A percentile compares a stretch with the other conserved stretches of the same genome.
Conservation (phyloP, 805 yeast genomes). For the Candida ficus region DNA sequence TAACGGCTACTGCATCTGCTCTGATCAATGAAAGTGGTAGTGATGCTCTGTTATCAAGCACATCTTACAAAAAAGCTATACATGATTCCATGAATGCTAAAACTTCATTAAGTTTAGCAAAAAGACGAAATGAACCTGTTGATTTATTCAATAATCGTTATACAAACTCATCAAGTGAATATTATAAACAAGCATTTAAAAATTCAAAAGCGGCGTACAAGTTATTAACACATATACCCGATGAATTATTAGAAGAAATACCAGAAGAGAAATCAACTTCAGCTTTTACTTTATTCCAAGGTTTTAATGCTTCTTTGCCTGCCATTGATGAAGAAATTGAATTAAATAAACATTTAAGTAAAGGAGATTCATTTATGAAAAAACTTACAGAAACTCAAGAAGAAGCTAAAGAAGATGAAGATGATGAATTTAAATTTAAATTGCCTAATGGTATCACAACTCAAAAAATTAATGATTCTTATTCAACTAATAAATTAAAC, state of each 20-base stretch:
- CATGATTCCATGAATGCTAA: conserved; percentile 35
- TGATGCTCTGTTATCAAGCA: conserved; percentile 33
- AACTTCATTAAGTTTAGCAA: conserved; percentile 28
- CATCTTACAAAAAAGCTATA: conserved; percentile 42
- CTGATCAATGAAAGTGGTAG: conserved; percentile 29
- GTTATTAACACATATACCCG: conserved; percentile 51
- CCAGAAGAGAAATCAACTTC: conserved; percentile 33
- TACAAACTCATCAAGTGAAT: conserved; percentile 30
- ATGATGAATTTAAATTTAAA: conserved; percentile 20
- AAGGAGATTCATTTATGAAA: conserved; percentile 17
- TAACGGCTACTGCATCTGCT: conserved; percentile 53
- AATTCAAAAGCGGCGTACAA: conserved; percentile 37
- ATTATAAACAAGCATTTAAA: conserved; percentile 33
- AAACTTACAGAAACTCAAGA: conserved; percentile 17
- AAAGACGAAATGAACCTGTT: conserved; percentile 24
- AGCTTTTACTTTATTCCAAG: conserved; percentile 59
- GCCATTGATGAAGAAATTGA: conserved; percentile 41
- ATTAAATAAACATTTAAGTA: conserved; percentile 21
- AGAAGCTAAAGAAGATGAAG: conserved; percentile 19
- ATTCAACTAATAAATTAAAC: conserved; percentile 34
- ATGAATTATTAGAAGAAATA: conserved; percentile 51
- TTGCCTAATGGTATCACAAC: conserved; percentile 37
- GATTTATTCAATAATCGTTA: conserved; percentile 24
- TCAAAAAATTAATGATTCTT: conserved; percentile 38
- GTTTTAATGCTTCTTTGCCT: conserved; percentile 56